Evolutionary conservation across 2,329 filamentous ascomycete species (phyloP).

Genomic region (Aspergillus sp.): DNA sequence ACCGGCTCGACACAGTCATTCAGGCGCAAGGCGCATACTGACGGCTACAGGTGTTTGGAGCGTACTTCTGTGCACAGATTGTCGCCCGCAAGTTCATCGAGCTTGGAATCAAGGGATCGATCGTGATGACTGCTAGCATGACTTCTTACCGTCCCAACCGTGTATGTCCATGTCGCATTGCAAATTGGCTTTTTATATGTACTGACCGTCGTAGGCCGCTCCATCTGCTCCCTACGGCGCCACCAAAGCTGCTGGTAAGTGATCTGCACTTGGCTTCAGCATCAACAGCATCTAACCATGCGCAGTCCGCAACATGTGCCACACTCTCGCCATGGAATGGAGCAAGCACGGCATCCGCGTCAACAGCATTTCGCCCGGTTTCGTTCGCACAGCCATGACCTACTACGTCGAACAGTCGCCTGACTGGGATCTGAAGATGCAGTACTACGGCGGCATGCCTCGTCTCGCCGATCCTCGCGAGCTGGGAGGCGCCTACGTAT

Average conservation of each 20-base stretch:
- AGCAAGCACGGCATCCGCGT: no score
- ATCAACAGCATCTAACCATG: no score
- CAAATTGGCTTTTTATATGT: neutral
- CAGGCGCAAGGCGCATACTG: neutral
- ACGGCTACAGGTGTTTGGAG: constrained; percentile 19
- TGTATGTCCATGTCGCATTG: constrained; percentile 8
- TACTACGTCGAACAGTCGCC: constrained; percentile 53
- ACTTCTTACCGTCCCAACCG: constrained; percentile 50
- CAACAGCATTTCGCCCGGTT: constrained; percentile 48
- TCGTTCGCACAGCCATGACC: constrained; percentile 45
- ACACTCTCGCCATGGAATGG: no score
- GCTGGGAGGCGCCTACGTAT: constrained; percentile 56
- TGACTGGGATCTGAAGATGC: constrained; percentile 57
- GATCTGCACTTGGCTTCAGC: no score
- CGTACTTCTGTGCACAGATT: no score
- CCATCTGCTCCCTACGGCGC: constrained; percentile 52
- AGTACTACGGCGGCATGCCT: constrained; percentile 59
- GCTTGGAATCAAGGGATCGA: constrained; percentile 37
- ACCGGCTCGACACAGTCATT: neutral
- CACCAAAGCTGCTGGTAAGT: constrained; percentile 42
- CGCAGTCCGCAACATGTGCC: no score
- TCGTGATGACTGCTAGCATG: constrained; percentile 50
- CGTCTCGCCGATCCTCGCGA: constrained; percentile 53
- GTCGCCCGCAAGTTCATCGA: constrained; percentile 40
- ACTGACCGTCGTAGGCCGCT: constrained; percentile 32